Base-by-base conservation (phyloP, 805 yeast genomes). In the Monosporozyma servazzii region DNA sequence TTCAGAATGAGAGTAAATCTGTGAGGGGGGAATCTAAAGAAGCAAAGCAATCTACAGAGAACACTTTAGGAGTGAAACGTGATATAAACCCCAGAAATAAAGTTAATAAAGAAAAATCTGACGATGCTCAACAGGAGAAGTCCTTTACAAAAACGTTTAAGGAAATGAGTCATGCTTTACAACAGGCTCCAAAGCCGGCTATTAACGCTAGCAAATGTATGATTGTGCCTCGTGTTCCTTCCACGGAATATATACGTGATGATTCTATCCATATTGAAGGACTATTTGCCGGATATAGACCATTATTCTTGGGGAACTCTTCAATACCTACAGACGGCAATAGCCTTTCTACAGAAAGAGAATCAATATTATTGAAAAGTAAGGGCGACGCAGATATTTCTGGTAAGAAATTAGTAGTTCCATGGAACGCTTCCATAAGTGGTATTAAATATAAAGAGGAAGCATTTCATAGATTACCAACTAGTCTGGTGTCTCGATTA, bases 231-330 rank as follows among this genome's bases (percentile, higher is more conserved):
- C 58, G 56, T 33, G 67, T 67, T 2, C 58, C 62, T 1, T 49
- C 63, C 5, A 65, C 69, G 3, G 66, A 61, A 30, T 55, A 64
- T 55, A 59, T 67, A 9, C 55, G 63, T 2, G 51, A 47, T 5
- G 49, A 54, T 11, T 67, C 64, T n/a, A 53, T 67, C 6, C 65
- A 65, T 45, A 56, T 63, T 21, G 75, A 72, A 43, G 73, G 76
- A 2, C 60, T 75, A 39, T 72, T 74, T 56, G 75, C 78, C 11
- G 76, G 77, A 13, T 73, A 73, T 55, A 67, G 73, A 36, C 79
- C 79, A 2, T 58, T 75, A 39, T 71, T 72, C 51, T 57, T 75
- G 53, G 74, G 75, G 11, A 68, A 72, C 50, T 64, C 67, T 9
- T 55, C 65, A 17, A 23, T 58, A 46, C 43, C 46, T 23, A 15